Base-by-base conservation (phyloP, 2,329 filamentous ascomycete genomes). In the Tricladium varicosporioides region DNA sequence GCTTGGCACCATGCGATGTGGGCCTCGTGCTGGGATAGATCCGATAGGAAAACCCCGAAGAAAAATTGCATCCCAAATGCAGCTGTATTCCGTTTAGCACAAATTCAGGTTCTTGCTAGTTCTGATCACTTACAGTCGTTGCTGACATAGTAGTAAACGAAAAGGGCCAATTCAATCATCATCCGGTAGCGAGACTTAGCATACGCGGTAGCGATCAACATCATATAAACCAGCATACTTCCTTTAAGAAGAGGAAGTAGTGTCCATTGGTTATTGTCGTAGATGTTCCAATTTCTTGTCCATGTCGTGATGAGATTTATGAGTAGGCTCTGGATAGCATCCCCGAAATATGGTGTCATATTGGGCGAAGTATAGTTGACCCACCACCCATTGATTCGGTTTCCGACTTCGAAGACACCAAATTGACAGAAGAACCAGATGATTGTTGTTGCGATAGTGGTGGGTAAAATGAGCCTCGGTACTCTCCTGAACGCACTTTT, bases 41-140 rank as follows among this genome's bases (percentile, higher is more conserved):
- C 84, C 32, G 82, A 80, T 31, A 87, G 74, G 65, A 86, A 81
- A 64, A 83, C 82, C 59, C 84, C 84, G 57, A 80, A 80, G 70
- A 84, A 82, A 66, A 85, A 81, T 68, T 84, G 84, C 71, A 82
- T 79, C 49, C 80, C 78, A 58, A 81, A 82, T 36, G 72, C 71
- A 31, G 74, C 75, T 78, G 48, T n/a, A 10, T 31, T 2, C 13
- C 53, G 5, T 19, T 62, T 58, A 64, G 57, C 13, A 52, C n/a
- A 31, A 5, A 11, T 53, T 14, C 32, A 9, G 1, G 15, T 44
- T 10, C 4, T 14, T 5, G 16, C 22, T 7, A 27, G 11, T 44
- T 42, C 7, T 31, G 22, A 33, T 9, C 49, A 57, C 55, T 60
- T 67, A 63, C 68, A 67, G 44, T 69, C 67, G 45, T 68, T 69